Conservation (phyloP, 2,329 filamentous ascomycete genomes). For the Uncinocarpus reesii region DNA sequence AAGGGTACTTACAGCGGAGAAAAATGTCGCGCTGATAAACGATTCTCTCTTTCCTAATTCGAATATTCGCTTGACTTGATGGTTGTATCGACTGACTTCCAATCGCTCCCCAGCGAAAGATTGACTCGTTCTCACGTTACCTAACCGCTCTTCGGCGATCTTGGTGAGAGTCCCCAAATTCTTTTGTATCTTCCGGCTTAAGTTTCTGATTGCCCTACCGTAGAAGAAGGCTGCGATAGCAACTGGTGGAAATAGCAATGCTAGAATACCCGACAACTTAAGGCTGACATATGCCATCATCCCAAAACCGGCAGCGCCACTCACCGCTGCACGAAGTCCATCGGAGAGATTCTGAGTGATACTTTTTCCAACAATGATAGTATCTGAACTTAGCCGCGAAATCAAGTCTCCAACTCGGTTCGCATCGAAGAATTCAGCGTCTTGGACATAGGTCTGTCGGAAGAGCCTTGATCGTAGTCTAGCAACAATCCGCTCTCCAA, state of each 20-base stretch:
- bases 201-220: slow-evolving; percentile 73
- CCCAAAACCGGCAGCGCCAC: slow-evolving; percentile 75
- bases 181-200: slow-evolving; percentile 87
- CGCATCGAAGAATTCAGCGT: slow-evolving; percentile 97
- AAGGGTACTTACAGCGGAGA: slow-evolving; percentile 46
- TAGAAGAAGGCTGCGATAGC: slow-evolving; percentile 87
- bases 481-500: slow-evolving; percentile 89
- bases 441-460: slow-evolving; percentile 85
- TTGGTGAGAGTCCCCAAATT: slow-evolving; percentile 88
- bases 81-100: slow-evolving; percentile 84
- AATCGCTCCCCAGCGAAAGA: slow-evolving; percentile 89
- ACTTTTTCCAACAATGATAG: slow-evolving; percentile 94
- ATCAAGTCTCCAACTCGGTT: slow-evolving; percentile 95
- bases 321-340: slow-evolving; percentile 82
- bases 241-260: slow-evolving; percentile 80
- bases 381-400: slow-evolving; percentile 88
- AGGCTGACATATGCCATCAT: slow-evolving; percentile 96
- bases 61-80: slow-evolving; percentile 85
- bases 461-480: slow-evolving; percentile 82
- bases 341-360: slow-evolving; percentile 97
- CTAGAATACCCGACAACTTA: slow-evolving; percentile 76
- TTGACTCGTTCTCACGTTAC: slow-evolving; percentile 93
- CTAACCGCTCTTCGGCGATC: slow-evolving; percentile 93
- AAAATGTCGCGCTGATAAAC: slow-evolving; percentile 82
- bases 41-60: slow-evolving; percentile 77